phyloP scores from a whole-genome alignment of 495 filamentous ascomycete genomes.

The Gamarada debralockiae region DNA sequence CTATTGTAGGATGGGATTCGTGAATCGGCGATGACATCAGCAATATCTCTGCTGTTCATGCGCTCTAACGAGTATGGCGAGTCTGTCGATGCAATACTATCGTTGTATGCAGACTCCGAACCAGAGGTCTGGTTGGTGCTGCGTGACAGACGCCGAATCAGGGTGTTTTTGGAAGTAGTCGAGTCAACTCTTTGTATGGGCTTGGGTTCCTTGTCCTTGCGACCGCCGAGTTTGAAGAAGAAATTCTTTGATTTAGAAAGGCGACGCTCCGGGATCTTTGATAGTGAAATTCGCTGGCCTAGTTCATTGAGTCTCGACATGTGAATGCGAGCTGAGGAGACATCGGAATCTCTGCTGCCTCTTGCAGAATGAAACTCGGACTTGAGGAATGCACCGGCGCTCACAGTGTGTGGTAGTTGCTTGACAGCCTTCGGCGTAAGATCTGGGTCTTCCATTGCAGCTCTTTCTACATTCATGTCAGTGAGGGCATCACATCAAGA shows the following conservation, averaged over 20 bases:
- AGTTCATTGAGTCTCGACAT: background rate
- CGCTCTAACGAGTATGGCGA: background rate
- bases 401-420: slow-evolving; percentile 8
- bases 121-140: background rate
- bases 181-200: slow-evolving; percentile 5
- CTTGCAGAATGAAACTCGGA: slow-evolving; percentile 8
- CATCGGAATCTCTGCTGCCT: background rate
- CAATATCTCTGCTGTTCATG: slow-evolving; percentile 11
- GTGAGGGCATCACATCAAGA: background rate
- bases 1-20: slow-evolving; percentile 11
- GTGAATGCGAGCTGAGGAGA: background rate
- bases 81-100: background rate
- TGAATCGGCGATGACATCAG: slow-evolving; percentile 21
- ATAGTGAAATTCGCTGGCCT: background rate
- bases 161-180: slow-evolving; percentile 10
- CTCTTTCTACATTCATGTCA: background rate
- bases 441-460: slow-evolving; percentile 12
- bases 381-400: slow-evolving; percentile 19
- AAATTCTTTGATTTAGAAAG: slow-evolving; percentile 25
- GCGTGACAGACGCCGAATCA: slow-evolving; percentile 18
- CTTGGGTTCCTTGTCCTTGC: slow-evolving; percentile 4
- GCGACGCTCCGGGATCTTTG: slow-evolving; percentile 8
- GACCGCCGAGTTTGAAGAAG: slow-evolving; percentile 18
- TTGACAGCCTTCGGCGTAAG: slow-evolving; percentile 15
- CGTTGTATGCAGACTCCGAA: background rate